These are phyloP conservation scores for Perilla frutescens DNA, from an alignment of 257 asterid genomes.

Conservation along the genomic window DNA sequence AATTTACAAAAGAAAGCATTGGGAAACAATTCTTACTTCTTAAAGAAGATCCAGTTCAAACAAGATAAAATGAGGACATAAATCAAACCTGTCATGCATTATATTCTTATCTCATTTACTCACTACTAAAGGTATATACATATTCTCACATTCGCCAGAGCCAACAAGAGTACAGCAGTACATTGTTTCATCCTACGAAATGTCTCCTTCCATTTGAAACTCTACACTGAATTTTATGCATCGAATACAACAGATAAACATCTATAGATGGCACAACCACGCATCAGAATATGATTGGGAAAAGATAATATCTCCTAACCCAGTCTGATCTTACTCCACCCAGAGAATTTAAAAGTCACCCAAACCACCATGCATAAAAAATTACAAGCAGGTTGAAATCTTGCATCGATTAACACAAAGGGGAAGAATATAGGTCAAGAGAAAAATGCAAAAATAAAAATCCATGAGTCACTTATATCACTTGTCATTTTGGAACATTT, in stretches of 20 bases:
- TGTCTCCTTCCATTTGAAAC: too few species aligned
- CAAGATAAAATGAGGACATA: background rate
- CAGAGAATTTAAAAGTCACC: background rate
- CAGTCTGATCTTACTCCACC: background rate
- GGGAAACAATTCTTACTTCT: background rate
- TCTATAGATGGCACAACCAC: too few species aligned
- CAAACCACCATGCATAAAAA: background rate
- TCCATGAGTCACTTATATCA: slow-evolving; percentile 6
- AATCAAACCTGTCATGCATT: background rate
- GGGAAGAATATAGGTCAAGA: background rate
- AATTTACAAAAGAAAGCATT: background rate
- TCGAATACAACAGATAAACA: background rate
- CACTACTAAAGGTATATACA: background rate
- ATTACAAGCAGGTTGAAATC: background rate
- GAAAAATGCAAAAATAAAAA: background rate
- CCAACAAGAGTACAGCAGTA: background rate
- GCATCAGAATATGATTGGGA: background rate
- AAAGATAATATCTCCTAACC: background rate
- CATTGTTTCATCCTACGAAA: background rate
- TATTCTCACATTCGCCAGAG: background rate
- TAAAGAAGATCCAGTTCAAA: background rate
- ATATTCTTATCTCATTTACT: background rate
- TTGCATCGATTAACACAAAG: background rate
- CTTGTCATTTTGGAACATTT: slow-evolving; percentile 15
- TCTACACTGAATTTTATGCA: background rate